These are phyloP conservation scores for Dichotomopilus funicola DNA, from an alignment of 2,329 filamentous ascomycete genomes.

Conservation along the genomic window DNA sequence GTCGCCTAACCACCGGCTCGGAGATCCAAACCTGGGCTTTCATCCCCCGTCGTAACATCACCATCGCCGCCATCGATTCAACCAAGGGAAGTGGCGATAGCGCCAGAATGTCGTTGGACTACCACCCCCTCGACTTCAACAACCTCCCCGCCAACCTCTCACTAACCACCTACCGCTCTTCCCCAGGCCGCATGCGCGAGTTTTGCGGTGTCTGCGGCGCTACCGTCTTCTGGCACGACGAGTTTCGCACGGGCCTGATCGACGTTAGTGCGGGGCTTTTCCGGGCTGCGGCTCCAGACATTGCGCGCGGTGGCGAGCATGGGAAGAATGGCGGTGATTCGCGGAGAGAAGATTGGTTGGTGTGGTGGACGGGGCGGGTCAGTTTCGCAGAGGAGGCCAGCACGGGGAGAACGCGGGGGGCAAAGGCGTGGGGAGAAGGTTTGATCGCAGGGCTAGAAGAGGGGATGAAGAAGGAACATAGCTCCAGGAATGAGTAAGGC, in stretches of 20 bases:
- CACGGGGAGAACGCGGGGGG: conserved; percentile 26
- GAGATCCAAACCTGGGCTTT: conserved; percentile 63
- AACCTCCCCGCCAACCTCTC: conserved; percentile 33
- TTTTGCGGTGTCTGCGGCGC: conserved; percentile 60
- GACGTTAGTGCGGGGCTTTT: conserved; percentile 60
- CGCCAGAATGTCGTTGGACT: too few species aligned
- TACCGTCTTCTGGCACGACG: conserved; percentile 56
- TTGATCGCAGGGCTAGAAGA: conserved; percentile 23
- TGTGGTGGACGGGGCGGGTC: conserved; percentile 53
- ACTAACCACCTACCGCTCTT: conserved; percentile 49
- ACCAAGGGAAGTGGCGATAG: neutral
- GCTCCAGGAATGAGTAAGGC: neutral
- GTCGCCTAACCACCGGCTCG: conserved; percentile 53
- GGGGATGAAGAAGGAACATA: neutral
- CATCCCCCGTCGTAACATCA: conserved; percentile 52
- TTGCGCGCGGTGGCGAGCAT: neutral
- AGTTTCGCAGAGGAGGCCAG: conserved; percentile 52
- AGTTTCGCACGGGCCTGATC: conserved; percentile 47
- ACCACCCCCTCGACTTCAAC: conserved; percentile 30
- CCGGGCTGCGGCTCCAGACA: conserved; percentile 26
- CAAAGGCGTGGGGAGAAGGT: conserved; percentile 23
- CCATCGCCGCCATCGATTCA: neutral
- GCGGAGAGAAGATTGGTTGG: conserved; percentile 51
- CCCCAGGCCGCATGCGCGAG: conserved; percentile 46
- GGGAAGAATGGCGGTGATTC: conserved; percentile 36